A percentile compares a stretch with the other conserved stretches of the same genome.
phyloP scores from a whole-genome alignment of 78 protist genomes.

The Speleostelium caveatum region DNA sequence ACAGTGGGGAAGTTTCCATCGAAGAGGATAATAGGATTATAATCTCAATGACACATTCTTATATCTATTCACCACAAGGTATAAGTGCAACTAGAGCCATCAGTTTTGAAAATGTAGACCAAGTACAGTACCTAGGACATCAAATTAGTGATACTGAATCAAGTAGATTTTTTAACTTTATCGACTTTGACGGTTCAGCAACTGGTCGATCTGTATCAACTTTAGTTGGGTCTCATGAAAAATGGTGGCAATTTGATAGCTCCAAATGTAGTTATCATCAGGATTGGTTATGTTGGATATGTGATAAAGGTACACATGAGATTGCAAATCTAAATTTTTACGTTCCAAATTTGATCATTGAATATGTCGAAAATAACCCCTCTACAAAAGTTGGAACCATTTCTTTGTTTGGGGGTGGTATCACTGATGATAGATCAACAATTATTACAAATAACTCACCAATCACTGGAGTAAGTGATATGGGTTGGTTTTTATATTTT shows the following conservation, averaged over 20 bases:
- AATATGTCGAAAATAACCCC: neutral
- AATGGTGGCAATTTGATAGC: constrained; percentile 33
- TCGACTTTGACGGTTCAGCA: constrained; percentile 62
- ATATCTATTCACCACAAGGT: constrained; percentile 79
- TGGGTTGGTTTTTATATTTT: constrained; percentile 40
- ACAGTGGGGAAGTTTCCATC: neutral
- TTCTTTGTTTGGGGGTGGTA: constrained; percentile 64
- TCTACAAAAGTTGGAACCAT: constrained; percentile 29
- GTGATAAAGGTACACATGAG: constrained; percentile 13
- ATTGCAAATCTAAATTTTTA: constrained; percentile 6
- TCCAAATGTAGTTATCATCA: constrained; percentile 8
- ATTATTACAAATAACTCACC: constrained; percentile 25
- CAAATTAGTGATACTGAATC: constrained; percentile 20
- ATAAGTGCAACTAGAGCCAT: constrained; percentile 13
- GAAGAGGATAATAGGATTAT: constrained; percentile 32
- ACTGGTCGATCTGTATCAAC: constrained; percentile 2
- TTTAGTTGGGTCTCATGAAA: constrained; percentile 7
- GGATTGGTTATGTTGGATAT: constrained; percentile 7
- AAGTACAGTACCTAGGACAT: neutral
- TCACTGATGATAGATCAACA: constrained; percentile 11
- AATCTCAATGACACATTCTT: constrained; percentile 69
- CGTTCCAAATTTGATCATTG: constrained; percentile 41
- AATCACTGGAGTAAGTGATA: constrained; percentile 30
- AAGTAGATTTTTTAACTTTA: constrained; percentile 47
- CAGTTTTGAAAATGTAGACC: constrained; percentile 15